Evolutionary conservation across 2,329 filamentous ascomycete species (phyloP).

Genomic region (Beauveria sp.): DNA sequence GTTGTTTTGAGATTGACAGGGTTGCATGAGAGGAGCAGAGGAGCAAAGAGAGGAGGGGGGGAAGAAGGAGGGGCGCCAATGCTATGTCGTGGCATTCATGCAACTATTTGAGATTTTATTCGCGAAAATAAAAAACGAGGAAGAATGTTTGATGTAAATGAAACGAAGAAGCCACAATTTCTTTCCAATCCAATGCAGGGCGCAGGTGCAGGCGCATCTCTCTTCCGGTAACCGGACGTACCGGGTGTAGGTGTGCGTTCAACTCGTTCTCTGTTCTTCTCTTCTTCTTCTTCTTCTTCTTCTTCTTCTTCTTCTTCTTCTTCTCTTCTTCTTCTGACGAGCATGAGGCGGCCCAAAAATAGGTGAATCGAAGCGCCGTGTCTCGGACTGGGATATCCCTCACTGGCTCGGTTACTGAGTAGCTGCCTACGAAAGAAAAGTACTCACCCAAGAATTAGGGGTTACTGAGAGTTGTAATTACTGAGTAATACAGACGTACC

Average conservation of each 20-base stretch:
- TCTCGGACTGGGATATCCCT: background rate
- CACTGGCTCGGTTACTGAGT: too few relatives aligned
- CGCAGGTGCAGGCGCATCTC: background rate
- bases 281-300: background rate
- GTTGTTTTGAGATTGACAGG: conserved; percentile 3
- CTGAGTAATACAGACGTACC: too few relatives aligned
- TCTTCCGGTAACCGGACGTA: background rate
- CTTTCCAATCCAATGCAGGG: background rate
- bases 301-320: background rate
- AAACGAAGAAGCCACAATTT: background rate
- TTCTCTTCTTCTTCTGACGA: background rate
- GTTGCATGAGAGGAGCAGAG: background rate
- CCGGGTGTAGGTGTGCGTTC: background rate
- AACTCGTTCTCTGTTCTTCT: background rate
- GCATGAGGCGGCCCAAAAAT: conserved; percentile 1
- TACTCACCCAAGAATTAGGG: too few relatives aligned
- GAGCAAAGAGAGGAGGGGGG: background rate
- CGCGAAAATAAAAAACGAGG: background rate
- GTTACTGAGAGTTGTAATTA: background rate
- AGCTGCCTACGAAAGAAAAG: too few relatives aligned
- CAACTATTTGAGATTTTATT: background rate
- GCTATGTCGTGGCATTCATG: background rate
- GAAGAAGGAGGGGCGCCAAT: background rate
- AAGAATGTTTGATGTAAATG: background rate
- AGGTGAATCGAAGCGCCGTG: conserved; percentile 4